phyloP scores from a whole-genome alignment of 768 basidiomycete species.

The Kwoniella mangroviensis region DNA sequence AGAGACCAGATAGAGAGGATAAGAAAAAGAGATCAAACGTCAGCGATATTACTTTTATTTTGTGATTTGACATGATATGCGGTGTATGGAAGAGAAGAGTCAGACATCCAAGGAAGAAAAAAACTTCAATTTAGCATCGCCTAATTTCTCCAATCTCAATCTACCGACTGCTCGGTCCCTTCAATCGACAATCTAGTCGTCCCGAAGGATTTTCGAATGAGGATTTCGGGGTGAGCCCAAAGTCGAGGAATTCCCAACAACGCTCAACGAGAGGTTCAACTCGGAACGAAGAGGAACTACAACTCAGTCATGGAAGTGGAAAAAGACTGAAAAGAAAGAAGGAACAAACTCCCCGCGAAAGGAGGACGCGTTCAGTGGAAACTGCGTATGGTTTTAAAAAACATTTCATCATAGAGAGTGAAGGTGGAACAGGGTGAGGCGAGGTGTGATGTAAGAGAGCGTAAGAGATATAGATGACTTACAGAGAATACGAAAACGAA shows the following conservation, averaged over 20 bases:
- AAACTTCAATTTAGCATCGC: conserved; percentile 57
- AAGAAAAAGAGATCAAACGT: background rate
- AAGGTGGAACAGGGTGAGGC: conserved; percentile 4
- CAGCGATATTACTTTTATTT: conserved; percentile 7
- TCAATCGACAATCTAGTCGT: conserved; percentile 24
- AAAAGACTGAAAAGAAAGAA: conserved; percentile 27
- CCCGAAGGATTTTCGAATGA: conserved; percentile 20
- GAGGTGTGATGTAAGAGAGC: background rate
- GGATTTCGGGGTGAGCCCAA: conserved; percentile 22
- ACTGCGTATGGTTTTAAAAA: conserved; percentile 59
- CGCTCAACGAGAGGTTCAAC: conserved; percentile 52
- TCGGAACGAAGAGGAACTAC: conserved; percentile 37
- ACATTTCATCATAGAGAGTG: conserved; percentile 52
- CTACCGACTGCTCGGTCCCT: conserved; percentile 33
- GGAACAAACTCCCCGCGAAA: conserved; percentile 53
- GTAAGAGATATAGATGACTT: background rate
- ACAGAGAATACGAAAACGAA: conserved; percentile 12
- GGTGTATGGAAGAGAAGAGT: conserved; percentile 23
- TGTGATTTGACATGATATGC: conserved; percentile 15
- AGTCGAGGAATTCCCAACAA: conserved; percentile 32
- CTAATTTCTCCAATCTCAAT: conserved; percentile 28
- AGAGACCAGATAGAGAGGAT: background rate
- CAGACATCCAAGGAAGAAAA: conserved; percentile 60
- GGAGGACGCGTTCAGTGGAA: conserved; percentile 59
- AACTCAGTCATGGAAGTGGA: conserved; percentile 39